phyloP scores from a whole-genome alignment of 495 filamentous ascomycete species.

The Penicillium taxi region DNA sequence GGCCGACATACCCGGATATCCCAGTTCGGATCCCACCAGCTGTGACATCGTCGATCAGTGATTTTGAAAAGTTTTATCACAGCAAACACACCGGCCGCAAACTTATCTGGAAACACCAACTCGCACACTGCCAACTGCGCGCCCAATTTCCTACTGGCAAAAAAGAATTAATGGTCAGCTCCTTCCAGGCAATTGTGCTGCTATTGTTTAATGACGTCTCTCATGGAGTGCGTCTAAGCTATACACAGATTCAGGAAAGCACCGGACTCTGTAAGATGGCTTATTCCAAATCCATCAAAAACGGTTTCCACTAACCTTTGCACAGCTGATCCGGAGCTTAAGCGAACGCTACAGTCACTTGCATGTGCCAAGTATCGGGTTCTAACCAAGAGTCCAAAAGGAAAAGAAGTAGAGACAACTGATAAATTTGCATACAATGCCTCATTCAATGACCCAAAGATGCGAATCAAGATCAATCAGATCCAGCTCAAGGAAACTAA shows the following conservation, averaged over 20 bases:
- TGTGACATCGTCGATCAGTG: conserved; percentile 56
- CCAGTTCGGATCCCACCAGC: conserved; percentile 65
- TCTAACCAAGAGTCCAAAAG: conserved; percentile 78
- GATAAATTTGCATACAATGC: conserved; percentile 79
- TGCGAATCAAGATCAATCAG: conserved; percentile 95
- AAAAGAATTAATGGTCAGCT: conserved; percentile 81
- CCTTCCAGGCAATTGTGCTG: conserved; percentile 85
- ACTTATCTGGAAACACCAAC: conserved; percentile 83
- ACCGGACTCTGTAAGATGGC: conserved; percentile 55
- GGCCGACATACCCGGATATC: conserved; percentile 86
- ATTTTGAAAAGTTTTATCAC: conserved; percentile 76
- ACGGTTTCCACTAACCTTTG: conserved; percentile 4
- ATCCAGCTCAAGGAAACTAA: conserved; percentile 93
- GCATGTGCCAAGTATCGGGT: conserved; percentile 84
- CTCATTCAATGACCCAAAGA: conserved; percentile 69
- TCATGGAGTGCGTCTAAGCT: conserved; percentile 49
- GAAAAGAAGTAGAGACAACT: conserved; percentile 63
- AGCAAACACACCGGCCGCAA: conserved; percentile 78
- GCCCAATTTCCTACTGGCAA: conserved; percentile 67
- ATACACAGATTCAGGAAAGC: conserved; percentile 58
- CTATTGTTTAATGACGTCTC: conserved; percentile 79
- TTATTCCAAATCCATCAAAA: neutral
- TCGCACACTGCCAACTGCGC: conserved; percentile 77
- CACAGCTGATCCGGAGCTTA: conserved; percentile 63
- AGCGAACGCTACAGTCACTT: conserved; percentile 86